Evolutionary conservation across 176 grass and related monocot species (phyloP), one percentile per base, ranked within the genome.

Genomic region (Ensete glaucum): DNA sequence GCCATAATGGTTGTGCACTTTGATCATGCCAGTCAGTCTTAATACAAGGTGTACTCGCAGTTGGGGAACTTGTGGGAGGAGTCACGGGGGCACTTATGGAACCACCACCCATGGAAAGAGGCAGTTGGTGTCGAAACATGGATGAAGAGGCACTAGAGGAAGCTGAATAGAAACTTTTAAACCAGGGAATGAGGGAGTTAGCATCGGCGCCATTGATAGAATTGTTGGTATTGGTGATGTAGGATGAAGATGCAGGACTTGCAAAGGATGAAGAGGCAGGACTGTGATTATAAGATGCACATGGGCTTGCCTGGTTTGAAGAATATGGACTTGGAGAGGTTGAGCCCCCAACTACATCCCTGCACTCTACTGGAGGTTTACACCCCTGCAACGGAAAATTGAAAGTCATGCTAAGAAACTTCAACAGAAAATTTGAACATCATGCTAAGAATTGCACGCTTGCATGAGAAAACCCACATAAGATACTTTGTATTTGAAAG

Each of bases 91-190:
- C 90, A 54, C 86, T 89, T 23, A 79, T 67, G 14, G 82, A 87
- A 15, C 85, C 63, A 11, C 81, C 78, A 57, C 52, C 50, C 53
- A 84, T 74, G 85, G 68, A 76, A 52, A 84, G 52, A 75, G 88
- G 90, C 16, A 87, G 84, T 69, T 88, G 69, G 21, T 87, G 88
- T 9, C 88, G 88, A 64, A 87, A 83, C 70, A 91, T 99, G 29
- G 86, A 86, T 52, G 86, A 85, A 8, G 86, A 83, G 14, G 84
- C 84, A 59, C 78, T 23, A 17, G 62, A 50, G 8, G 53, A 82
- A 26, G 67, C 9, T 8, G 82, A 53, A 26, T 84, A 78, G 26
- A 85, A 83, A 76, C 72, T 81, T 55, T 83, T 90, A 26, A 90
- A 83, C 89, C 89, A 90, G 1, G 92, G 92, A 79, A 88, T 77